phyloP scores from a whole-genome alignment of 306 rosid species.

The Malus fusca region DNA sequence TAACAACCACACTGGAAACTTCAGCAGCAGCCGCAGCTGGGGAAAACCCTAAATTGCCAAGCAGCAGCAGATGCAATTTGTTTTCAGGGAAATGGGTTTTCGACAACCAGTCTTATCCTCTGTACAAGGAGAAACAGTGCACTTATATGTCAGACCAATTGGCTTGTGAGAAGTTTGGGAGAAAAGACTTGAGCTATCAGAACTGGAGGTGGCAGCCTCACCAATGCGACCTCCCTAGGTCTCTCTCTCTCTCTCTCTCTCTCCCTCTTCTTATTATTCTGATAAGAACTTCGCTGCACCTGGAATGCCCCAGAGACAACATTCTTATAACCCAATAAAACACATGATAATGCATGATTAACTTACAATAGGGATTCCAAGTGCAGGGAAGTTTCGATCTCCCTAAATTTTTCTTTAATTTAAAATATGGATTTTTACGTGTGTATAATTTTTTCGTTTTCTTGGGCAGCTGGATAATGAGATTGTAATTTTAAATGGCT shows the following conservation, averaged over 20 bases:
- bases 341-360: no score
- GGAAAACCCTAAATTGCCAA: not conserved
- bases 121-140: constrained; percentile 56
- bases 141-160: constrained; percentile 74
- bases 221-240: constrained; percentile 67
- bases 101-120: constrained; percentile 64
- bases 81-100: constrained; percentile 73
- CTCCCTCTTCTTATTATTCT: not conserved
- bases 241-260: not conserved
- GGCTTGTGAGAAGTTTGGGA: constrained; percentile 86
- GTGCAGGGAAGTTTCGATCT: no score
- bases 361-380: no score
- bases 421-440: not conserved
- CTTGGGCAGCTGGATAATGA: not conserved
- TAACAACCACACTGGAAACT: not conserved
- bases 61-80: constrained; percentile 37
- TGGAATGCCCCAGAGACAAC: no score
- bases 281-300: not conserved
- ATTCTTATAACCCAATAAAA: no score
- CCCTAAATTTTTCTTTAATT: not conserved
- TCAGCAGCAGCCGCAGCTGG: not conserved
- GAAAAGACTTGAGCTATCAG: constrained; percentile 57
- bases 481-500: not conserved
- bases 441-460: not conserved
- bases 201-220: constrained; percentile 81